These are phyloP conservation scores for Echria macrotheca DNA, from an alignment of 495 filamentous ascomycete species.

Conservation along the genomic window DNA sequence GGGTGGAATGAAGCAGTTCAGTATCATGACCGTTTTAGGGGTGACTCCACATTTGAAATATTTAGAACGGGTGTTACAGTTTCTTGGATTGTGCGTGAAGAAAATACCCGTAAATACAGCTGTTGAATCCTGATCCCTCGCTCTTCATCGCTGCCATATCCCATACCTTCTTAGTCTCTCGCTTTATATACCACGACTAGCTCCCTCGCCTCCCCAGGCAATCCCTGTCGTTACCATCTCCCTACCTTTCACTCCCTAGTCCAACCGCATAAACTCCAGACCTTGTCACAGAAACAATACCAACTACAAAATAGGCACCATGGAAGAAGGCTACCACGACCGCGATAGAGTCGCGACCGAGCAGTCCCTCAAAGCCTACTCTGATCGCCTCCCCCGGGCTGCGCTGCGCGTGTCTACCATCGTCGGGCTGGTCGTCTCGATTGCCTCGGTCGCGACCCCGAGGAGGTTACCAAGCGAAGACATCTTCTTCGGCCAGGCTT, in stretches of 20 bases:
- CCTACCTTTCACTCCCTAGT: not conserved
- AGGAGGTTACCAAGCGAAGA: not conserved
- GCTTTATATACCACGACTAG: no score
- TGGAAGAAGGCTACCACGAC: slow-evolving; percentile 40
- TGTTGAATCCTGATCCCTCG: not conserved
- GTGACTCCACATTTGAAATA: not conserved
- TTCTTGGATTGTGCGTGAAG: not conserved
- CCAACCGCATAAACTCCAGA: not conserved
- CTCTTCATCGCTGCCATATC: not conserved
- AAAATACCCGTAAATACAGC: not conserved
- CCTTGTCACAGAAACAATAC: no score
- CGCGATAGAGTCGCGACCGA: slow-evolving; percentile 49
- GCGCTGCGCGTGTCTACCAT: slow-evolving; percentile 28
- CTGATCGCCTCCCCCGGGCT: slow-evolving; percentile 33
- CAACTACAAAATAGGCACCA: not conserved
- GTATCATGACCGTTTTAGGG: no score
- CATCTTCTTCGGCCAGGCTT: not conserved
- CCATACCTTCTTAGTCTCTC: not conserved
- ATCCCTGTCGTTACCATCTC: not conserved
- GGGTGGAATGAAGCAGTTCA: no score
- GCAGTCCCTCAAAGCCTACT: slow-evolving; percentile 40
- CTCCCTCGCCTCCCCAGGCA: not conserved
- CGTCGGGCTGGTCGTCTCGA: slow-evolving; percentile 31
- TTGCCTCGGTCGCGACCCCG: slow-evolving; percentile 17
- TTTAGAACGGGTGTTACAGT: not conserved